phyloP scores from a whole-genome alignment of 768 basidiomycete species.

The Cystobasidium onofrii region DNA sequence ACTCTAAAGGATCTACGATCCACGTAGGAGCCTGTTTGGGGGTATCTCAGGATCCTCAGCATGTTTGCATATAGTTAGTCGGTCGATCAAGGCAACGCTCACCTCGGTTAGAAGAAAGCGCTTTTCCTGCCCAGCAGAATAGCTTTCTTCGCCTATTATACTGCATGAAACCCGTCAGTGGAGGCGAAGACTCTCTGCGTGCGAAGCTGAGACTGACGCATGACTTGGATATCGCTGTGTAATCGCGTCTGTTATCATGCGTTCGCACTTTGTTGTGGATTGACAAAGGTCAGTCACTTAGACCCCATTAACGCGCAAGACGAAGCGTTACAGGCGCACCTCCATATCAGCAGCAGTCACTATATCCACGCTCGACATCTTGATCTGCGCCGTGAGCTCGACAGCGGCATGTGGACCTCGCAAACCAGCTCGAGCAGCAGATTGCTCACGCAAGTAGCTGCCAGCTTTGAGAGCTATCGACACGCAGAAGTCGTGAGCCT shows the following conservation, averaged over 20 bases:
- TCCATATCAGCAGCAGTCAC: conserved; percentile 28
- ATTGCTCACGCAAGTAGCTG: conserved; percentile 38
- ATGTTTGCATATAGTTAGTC: background rate
- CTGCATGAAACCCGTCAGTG: conserved; percentile 22
- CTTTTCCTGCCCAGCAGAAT: conserved; percentile 41
- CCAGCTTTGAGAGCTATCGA: conserved; percentile 36
- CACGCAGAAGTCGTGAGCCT: conserved; percentile 36
- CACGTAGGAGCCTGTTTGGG: conserved; percentile 36
- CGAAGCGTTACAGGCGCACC: background rate
- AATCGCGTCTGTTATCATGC: conserved; percentile 36
- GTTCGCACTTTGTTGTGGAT: conserved; percentile 21
- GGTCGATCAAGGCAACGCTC: background rate
- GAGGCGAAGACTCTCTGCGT: background rate
- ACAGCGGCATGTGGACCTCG: background rate
- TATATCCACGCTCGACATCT: conserved; percentile 33
- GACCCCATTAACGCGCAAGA: background rate
- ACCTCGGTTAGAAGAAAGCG: conserved; percentile 39
- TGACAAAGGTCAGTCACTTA: background rate
- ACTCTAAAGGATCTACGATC: conserved; percentile 41
- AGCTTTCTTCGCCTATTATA: conserved; percentile 41
- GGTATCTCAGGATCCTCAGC: background rate
- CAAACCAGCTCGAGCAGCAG: conserved; percentile 31
- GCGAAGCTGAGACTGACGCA: conserved; percentile 31
- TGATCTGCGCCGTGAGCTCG: conserved; percentile 29
- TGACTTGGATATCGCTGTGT: conserved; percentile 33